Conservation (phyloP, 2,329 filamentous ascomycete genomes). For the Hymenoscyphus fraxineus region DNA sequence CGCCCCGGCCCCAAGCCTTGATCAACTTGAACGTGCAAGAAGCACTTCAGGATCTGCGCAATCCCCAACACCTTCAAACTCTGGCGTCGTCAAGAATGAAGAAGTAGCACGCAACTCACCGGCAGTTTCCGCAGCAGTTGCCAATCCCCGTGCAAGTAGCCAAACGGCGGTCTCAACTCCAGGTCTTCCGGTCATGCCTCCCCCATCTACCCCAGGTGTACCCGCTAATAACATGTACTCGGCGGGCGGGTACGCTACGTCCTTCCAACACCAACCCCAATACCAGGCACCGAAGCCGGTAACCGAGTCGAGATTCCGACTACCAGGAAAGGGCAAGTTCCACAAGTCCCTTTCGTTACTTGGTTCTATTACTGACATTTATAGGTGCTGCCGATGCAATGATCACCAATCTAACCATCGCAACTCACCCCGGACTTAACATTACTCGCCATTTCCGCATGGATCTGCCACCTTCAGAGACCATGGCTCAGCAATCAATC, state of each 20-base stretch:
- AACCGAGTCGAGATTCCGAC: slow-evolving; percentile 41
- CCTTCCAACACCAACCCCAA: slow-evolving; percentile 31
- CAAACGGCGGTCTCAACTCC: slow-evolving; percentile 34
- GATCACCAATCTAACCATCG: slow-evolving; percentile 61
- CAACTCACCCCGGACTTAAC: slow-evolving; percentile 64
- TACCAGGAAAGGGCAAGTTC: slow-evolving; percentile 45
- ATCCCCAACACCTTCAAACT: slow-evolving; percentile 32
- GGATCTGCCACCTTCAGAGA: slow-evolving; percentile 61
- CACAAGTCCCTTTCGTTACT: slow-evolving; percentile 5
- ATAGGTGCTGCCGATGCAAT: slow-evolving; percentile 59
- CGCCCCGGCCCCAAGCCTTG: slow-evolving; percentile 28
- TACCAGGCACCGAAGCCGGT: slow-evolving; percentile 34
- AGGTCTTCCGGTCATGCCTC: slow-evolving; percentile 26
- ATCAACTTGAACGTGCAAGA: slow-evolving; percentile 31
- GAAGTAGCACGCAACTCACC: slow-evolving; percentile 32
- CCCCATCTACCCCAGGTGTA: slow-evolving; percentile 30
- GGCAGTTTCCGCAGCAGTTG: slow-evolving; percentile 21
- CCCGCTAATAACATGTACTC: slow-evolving; percentile 21
- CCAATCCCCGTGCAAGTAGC: slow-evolving; percentile 39
- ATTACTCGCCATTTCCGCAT: slow-evolving; percentile 59
- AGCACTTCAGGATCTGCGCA: slow-evolving; percentile 32
- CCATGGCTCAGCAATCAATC: slow-evolving; percentile 65
- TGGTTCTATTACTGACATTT: slow-evolving; percentile 23
- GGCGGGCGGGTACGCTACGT: slow-evolving; percentile 30
- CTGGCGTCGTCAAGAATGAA: slow-evolving; percentile 38